These are phyloP conservation scores for Monilinia fructicola DNA, from an alignment of 2,329 filamentous ascomycete genomes.

Conservation along the genomic window DNA sequence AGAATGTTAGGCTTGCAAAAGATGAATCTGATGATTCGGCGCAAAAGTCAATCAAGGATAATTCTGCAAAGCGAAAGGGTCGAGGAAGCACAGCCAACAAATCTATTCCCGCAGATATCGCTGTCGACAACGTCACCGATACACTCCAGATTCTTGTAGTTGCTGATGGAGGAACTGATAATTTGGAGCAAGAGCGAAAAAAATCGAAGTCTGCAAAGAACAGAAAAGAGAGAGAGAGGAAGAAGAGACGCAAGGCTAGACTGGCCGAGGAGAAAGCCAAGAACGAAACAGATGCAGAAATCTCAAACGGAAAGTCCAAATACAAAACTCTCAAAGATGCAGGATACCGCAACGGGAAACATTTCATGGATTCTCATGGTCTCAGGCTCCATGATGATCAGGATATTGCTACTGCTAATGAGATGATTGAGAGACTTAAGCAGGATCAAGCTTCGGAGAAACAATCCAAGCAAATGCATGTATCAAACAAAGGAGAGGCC, in stretches of 20 bases:
- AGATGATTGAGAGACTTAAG: conserved; percentile 3
- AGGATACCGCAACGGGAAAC: background rate
- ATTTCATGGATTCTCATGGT: background rate
- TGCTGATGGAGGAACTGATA: background rate
- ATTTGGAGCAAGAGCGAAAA: background rate
- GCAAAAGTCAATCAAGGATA: conserved; percentile 2
- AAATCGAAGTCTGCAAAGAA: background rate
- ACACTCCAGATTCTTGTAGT: background rate
- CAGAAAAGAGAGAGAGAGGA: background rate
- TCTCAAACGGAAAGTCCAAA: background rate
- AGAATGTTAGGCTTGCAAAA: conserved; percentile 1
- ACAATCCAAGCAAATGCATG: background rate
- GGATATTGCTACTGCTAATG: background rate
- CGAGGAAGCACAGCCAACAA: background rate
- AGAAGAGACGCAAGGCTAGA: conserved; percentile 12
- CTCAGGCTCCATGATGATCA: background rate
- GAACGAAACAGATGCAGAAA: background rate
- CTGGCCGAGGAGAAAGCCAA: background rate
- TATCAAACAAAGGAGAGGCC: background rate
- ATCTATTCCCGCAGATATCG: background rate
- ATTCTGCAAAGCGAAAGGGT: background rate
- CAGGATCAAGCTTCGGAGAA: conserved; percentile 7
- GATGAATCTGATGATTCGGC: background rate
- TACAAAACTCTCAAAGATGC: background rate
- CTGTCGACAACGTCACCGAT: background rate